These are phyloP conservation scores for Onygenales sp. DNA, from an alignment of 2,329 filamentous ascomycete genomes.

Conservation along the genomic window DNA sequence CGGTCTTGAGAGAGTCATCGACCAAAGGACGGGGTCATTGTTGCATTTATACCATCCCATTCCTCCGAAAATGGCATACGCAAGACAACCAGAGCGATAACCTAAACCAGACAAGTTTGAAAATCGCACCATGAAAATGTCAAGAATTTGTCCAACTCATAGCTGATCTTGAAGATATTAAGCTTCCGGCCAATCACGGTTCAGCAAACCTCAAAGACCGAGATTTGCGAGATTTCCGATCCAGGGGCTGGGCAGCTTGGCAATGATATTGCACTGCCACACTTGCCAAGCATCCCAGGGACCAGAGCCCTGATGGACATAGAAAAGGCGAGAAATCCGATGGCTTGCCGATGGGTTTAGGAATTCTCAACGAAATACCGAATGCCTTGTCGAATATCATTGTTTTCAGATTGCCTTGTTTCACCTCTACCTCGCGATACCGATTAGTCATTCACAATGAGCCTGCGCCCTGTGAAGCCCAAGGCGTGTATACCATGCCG, in stretches of 20 bases:
- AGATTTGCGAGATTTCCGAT: slow-evolving; percentile 10
- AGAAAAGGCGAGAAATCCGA: neutral
- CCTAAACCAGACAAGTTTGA: no score
- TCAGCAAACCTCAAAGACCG: slow-evolving; percentile 5
- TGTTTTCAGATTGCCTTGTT: neutral
- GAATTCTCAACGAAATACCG: no score
- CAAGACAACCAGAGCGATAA: no score
- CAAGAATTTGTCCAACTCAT: neutral
- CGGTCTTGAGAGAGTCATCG: no score
- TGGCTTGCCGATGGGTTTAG: neutral
- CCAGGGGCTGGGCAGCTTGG: neutral
- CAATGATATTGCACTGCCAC: neutral
- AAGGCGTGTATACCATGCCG: slow-evolving; percentile 19
- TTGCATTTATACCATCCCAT: no score
- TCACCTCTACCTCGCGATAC: neutral
- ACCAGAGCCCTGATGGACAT: neutral
- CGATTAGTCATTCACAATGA: neutral
- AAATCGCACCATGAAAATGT: neutral
- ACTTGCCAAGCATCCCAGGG: neutral
- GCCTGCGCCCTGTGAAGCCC: slow-evolving; percentile 1
- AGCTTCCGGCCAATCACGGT: neutral
- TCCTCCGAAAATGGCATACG: no score
- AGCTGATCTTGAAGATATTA: neutral
- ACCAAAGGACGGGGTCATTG: no score
- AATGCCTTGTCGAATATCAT: no score